Evolutionary conservation across 495 filamentous ascomycete species (phyloP).

Genomic region (Neurospora pannonica): DNA sequence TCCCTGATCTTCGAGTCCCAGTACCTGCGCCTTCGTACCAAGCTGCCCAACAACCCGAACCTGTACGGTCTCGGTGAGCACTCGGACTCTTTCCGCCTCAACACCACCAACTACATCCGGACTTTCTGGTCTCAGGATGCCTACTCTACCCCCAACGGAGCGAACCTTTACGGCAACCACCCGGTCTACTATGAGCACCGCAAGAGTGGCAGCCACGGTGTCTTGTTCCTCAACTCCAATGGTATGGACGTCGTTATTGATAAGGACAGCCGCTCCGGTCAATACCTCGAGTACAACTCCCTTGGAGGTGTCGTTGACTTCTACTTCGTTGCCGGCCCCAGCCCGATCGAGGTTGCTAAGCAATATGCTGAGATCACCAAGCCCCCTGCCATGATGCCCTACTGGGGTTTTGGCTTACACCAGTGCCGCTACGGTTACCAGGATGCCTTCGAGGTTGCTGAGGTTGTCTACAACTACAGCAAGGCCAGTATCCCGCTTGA

Average conservation of each 20-base stretch:
- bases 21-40: conserved; percentile 63
- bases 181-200: conserved; percentile 81
- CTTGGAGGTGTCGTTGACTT: conserved; percentile 76
- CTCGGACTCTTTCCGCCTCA: conserved; percentile 61
- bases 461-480: conserved; percentile 73
- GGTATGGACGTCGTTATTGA: conserved; percentile 85
- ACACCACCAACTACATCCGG: conserved; percentile 64
- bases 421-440: conserved; percentile 76
- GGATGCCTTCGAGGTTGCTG: conserved; percentile 69
- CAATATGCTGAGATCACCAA: conserved; percentile 69
- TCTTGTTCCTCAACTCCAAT: conserved; percentile 74
- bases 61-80: conserved; percentile 78
- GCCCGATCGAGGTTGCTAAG: conserved; percentile 57
- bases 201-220: conserved; percentile 61
- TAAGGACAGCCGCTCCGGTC: conserved; percentile 46
- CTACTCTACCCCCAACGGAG: conserved; percentile 38
- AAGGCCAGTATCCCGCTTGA: conserved; percentile 69
- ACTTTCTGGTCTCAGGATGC: conserved; percentile 76
- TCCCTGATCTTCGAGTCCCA: conserved; percentile 70
- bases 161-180: conserved; percentile 79
- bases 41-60: conserved; percentile 57
- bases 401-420: conserved; percentile 79
- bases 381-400: conserved; percentile 67
- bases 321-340: conserved; percentile 71
- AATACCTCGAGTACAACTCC: conserved; percentile 79